Conservation (phyloP, 345 rosid genomes). For the Linum lewisii region DNA sequence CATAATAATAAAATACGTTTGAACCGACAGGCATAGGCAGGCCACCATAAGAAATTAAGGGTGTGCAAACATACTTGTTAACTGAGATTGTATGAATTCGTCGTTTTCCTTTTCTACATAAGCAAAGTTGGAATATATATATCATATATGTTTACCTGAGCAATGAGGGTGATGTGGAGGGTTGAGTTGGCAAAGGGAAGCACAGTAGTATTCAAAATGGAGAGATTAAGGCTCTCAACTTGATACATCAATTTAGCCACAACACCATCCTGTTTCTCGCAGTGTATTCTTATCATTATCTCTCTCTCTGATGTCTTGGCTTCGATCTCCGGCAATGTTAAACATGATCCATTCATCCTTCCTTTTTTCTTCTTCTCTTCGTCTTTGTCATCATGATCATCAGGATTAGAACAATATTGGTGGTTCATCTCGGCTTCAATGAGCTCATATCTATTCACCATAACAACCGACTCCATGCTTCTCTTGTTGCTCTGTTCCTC, state of each 20-base stretch:
- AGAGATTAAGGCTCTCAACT: constrained; percentile 42
- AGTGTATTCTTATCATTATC: constrained; percentile 51
- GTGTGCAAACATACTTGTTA: no score
- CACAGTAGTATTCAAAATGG: constrained; percentile 37
- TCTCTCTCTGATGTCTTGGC: constrained; percentile 44
- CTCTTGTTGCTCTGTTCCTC: constrained; percentile 48
- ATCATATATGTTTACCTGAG: constrained; percentile 34
- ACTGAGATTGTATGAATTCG: no score
- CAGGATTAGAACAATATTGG: constrained; percentile 11
- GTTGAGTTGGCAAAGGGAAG: constrained; percentile 54
- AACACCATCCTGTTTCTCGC: constrained; percentile 41
- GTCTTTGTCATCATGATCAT: constrained; percentile 26
- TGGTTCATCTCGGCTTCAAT: constrained; percentile 21
- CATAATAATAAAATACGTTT: no score
- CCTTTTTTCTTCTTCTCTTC: background rate
- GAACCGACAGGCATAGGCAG: no score
- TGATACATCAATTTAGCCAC: constrained; percentile 34
- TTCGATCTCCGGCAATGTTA: constrained; percentile 58
- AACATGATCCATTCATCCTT: constrained; percentile 3
- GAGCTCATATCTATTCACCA: constrained; percentile 43
- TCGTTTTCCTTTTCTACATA: background rate
- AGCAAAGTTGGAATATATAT: constrained; percentile 17
- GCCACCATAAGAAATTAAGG: no score
- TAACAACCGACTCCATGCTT: constrained; percentile 46
- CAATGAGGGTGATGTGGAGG: constrained; percentile 48